Percentiles rank a stretch among this genome's conserved stretches.
phyloP scores from a whole-genome alignment of 2,329 filamentous ascomycete species.

The Fusarium sp. region DNA sequence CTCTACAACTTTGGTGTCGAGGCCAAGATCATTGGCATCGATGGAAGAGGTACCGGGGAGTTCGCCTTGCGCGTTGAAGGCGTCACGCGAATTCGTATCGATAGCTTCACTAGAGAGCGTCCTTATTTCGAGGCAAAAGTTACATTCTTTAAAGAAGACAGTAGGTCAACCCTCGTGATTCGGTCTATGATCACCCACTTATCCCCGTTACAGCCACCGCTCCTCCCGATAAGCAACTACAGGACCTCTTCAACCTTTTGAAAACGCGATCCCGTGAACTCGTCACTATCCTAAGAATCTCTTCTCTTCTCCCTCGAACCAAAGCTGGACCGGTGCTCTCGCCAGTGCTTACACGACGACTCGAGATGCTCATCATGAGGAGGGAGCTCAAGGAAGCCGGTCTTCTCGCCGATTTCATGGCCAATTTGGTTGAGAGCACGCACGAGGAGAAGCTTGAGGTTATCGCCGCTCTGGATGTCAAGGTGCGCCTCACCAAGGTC shows the following conservation, averaged over 20 bases:
- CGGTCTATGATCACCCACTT: slow-evolving; percentile 11
- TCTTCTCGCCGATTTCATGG: slow-evolving; percentile 93
- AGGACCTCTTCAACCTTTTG: slow-evolving; percentile 80
- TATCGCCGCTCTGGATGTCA: slow-evolving; percentile 82
- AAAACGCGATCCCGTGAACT: slow-evolving; percentile 90
- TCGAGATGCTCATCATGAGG: slow-evolving; percentile 88
- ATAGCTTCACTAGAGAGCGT: slow-evolving; percentile 73
- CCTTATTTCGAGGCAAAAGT: slow-evolving; percentile 90
- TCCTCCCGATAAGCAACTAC: slow-evolving; percentile 68
- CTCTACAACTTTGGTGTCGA: slow-evolving; percentile 87
- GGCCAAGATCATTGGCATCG: slow-evolving; percentile 81
- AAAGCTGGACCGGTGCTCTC: slow-evolving; percentile 75
- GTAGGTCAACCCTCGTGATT: slow-evolving; percentile 55
- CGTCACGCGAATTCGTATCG: slow-evolving; percentile 78
- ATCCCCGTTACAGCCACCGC: slow-evolving; percentile 41
- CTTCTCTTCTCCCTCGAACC: slow-evolving; percentile 81
- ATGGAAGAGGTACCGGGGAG: slow-evolving; percentile 79
- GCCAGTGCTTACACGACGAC: slow-evolving; percentile 84
- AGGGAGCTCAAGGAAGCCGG: slow-evolving; percentile 88
- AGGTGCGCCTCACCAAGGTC: slow-evolving; percentile 82
- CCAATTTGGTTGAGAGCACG: slow-evolving; percentile 86
- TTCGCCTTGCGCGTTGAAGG: slow-evolving; percentile 90
- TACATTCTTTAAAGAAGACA: slow-evolving; percentile 75
- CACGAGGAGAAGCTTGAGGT: slow-evolving; percentile 93
- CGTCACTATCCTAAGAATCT: slow-evolving; percentile 84